Evolutionary conservation across 768 basidiomycete species (phyloP), one percentile per base, ranked within the genome.

Genomic region (Leccinum aurantiacum): DNA sequence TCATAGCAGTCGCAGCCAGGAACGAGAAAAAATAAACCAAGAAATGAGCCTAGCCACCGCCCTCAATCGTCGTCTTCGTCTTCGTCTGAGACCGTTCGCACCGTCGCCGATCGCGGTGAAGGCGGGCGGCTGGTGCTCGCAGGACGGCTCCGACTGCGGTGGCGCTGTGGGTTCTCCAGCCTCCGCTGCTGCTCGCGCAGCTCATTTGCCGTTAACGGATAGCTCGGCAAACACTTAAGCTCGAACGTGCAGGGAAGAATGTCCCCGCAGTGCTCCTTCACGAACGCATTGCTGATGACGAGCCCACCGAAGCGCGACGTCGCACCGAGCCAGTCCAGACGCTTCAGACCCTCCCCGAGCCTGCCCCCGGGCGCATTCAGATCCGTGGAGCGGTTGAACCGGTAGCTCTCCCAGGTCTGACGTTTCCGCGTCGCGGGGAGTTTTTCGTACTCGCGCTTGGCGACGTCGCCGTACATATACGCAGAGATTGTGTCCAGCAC

Each of bases 221-320:
- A 82, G 37, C 76, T 73, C 47, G 68, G 71, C 35, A 78, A 55
- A 67, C 86, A 88, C 64, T 78, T 76, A 58, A 91, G 65, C 63
- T 84, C 82, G 63, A 87, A 84, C 56, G 82, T 82, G 72, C 85
- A 84, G 38, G 89, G 85, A 22, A 85, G 65, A 17, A 73, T 68
- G 55, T 76, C 84, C 53, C 79, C 80, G 59, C 80, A 80, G 3
- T 80, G 63, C 14, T 76, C 76, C 65, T 69, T 72, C 51, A 85
- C 77, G 29, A 77, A 65, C 10, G 68, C 56, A 10, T 83, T 80
- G 66, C 84, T 81, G 17, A 67, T 24, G 57, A 72, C 65, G 27
- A 91, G 70, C 9, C 91, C 91, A 2, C 85, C 89, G 63, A 83
- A 92, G 73, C 82, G 79, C 33, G 84, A 83, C 55, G 82, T 69